Conservation (phyloP, 345 rosid genomes). For the Salix suchowensis region DNA sequence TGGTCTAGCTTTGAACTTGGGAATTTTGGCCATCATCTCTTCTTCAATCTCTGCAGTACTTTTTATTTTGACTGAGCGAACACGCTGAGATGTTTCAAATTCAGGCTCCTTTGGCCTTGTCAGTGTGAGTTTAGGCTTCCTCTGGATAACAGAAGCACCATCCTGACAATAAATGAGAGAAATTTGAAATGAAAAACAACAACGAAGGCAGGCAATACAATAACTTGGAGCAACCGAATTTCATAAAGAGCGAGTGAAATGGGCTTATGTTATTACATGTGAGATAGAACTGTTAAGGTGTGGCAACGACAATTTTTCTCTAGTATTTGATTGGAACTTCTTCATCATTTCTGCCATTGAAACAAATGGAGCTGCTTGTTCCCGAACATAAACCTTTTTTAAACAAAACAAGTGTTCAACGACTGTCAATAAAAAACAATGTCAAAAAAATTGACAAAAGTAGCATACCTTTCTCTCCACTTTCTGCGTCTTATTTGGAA, state of each 20-base stretch:
- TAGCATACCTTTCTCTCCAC: slow-evolving; percentile 72
- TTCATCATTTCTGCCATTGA: slow-evolving; percentile 82
- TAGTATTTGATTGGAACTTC: slow-evolving; percentile 80
- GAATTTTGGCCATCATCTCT: slow-evolving; percentile 95
- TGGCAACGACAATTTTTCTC: slow-evolving; percentile 60
- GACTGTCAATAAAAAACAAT: neutral
- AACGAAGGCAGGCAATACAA: neutral
- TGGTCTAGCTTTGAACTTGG: slow-evolving; percentile 97
- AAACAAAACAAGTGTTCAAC: neutral
- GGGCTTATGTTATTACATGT: slow-evolving; percentile 32
- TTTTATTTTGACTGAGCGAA: slow-evolving; percentile 68
- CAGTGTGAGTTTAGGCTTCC: slow-evolving; percentile 62
- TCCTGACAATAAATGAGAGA: slow-evolving; percentile 13
- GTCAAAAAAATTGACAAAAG: slow-evolving; percentile 10
- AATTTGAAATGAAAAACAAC: slow-evolving; percentile 4
- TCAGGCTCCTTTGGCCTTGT: slow-evolving; percentile 96
- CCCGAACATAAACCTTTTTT: slow-evolving; percentile 54
- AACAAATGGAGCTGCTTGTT: slow-evolving; percentile 50
- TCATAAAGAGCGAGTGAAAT: neutral
- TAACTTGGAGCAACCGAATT: neutral
- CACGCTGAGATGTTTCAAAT: slow-evolving; percentile 81
- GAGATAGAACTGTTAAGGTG: slow-evolving; percentile 27
- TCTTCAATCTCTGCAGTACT: slow-evolving; percentile 95
- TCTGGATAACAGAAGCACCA: slow-evolving; percentile 31
- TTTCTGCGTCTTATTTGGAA: slow-evolving; percentile 37